A percentile compares a stretch with the other conserved stretches of the same genome.
Conservation (phyloP, 2,329 filamentous ascomycete species). For the Ustilaginoidea virens region DNA sequence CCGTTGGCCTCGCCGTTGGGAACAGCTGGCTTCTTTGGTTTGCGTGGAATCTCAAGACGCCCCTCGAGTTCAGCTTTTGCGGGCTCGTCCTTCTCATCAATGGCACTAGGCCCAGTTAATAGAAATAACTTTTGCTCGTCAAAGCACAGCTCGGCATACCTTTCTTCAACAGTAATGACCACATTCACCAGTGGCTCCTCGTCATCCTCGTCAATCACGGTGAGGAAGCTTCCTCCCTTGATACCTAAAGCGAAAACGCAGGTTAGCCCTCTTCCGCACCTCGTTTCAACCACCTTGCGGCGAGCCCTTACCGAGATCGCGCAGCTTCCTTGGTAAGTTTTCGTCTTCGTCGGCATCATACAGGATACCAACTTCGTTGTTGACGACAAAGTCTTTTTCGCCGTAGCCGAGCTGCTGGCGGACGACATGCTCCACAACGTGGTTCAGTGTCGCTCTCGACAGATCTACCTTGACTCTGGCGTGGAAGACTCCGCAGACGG, state of each 20-base stretch:
- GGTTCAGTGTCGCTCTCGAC: constrained; percentile 55
- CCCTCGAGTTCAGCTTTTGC: constrained; percentile 31
- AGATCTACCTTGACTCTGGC: constrained; percentile 53
- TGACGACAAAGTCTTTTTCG: constrained; percentile 63
- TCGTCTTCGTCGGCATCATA: constrained; percentile 85
- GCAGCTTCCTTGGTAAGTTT: constrained; percentile 66
- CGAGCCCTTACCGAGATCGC: constrained; percentile 47
- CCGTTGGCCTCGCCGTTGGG: constrained; percentile 24
- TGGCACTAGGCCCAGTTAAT: constrained; percentile 22
- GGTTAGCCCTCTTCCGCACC: not conserved
- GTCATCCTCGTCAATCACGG: constrained; percentile 71
- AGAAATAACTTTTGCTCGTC: not conserved
- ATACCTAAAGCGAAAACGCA: constrained; percentile 37
- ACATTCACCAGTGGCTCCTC: constrained; percentile 64
- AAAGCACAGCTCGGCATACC: constrained; percentile 26
- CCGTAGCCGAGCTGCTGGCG: constrained; percentile 58
- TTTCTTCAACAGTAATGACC: constrained; percentile 51
- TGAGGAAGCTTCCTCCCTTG: constrained; percentile 59
- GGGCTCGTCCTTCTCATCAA: constrained; percentile 33
- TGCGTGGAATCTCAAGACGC: constrained; percentile 34
- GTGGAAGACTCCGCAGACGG: constrained; percentile 66
- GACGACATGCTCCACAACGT: constrained; percentile 65
- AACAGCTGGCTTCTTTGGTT: constrained; percentile 27
- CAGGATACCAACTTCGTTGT: constrained; percentile 58
- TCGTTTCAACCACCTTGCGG: not conserved